These are phyloP conservation scores for Nicotiana undulata DNA, from an alignment of 257 asterid genomes.

Conservation along the genomic window DNA sequence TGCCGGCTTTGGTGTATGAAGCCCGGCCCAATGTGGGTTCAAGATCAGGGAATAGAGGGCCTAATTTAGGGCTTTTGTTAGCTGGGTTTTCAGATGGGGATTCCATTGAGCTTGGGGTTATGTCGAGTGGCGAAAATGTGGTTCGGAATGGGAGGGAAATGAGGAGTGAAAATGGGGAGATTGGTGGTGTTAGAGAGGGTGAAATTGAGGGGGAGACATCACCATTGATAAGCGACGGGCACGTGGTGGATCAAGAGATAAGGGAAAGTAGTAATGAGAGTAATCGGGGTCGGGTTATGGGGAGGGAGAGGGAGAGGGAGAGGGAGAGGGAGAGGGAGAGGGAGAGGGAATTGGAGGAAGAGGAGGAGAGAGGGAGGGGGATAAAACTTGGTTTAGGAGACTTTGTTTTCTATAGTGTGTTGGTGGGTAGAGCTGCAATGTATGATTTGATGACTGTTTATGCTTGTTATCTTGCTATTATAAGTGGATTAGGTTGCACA, in stretches of 20 bases:
- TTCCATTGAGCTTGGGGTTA: constrained; percentile 42
- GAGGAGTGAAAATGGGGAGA: constrained; percentile 28
- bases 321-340: constrained; percentile 16
- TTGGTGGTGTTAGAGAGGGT: constrained; percentile 48
- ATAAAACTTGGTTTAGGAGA: constrained; percentile 95
- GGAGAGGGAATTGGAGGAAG: constrained; percentile 3
- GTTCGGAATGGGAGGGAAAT: not conserved
- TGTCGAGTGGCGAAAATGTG: constrained; percentile 21
- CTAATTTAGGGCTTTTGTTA: constrained; percentile 45
- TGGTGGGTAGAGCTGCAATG: constrained; percentile 98
- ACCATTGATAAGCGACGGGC: constrained; percentile 49
- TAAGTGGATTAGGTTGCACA: constrained; percentile 91
- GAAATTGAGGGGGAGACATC: constrained; percentile 38
- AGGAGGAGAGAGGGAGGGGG: constrained; percentile 45
- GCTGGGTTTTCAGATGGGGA: constrained; percentile 27
- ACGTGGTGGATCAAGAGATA: constrained; percentile 7
- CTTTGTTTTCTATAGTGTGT: constrained; percentile 83
- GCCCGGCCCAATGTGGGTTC: constrained; percentile 59
- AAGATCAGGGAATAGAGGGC: constrained; percentile 24
- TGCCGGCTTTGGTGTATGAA: constrained; percentile 90
- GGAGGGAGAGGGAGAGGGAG: constrained; percentile 13
- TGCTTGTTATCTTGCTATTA: constrained; percentile 95
- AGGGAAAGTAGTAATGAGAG: constrained; percentile 13
- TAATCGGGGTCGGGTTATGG: not conserved
- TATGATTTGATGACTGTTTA: constrained; percentile 95